Base-by-base conservation (phyloP, 176 grass and related monocot species). In the Zea mays region DNA sequence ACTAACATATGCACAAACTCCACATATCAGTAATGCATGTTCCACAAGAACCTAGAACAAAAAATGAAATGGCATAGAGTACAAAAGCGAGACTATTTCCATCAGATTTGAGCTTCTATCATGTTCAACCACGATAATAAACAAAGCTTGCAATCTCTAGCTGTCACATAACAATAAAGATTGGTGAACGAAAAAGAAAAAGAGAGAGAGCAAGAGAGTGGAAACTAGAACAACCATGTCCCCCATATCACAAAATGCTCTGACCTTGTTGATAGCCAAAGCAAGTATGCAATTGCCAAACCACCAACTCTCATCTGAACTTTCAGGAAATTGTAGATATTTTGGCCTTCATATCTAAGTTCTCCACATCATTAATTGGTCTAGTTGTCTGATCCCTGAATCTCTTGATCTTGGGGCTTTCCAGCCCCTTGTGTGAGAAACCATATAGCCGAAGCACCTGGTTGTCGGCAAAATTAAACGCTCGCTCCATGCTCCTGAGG, bases 391-490 rank as follows among this genome's bases (percentile, higher is more conserved):
- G 88, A 55, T 87, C 75, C 73, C 82, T 97, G 33, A 80, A 73
- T 79, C 89, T 85, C 82, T 83, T 93, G 63, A 97, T 89, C 75
- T 90, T 97, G 58, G 89, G 69, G 83, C 82, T 93, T 27, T 71
- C 72, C 75, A 97, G 78, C 13, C 74, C 82, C 84, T 85, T 91
- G 48, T 97, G 94, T 9, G 61, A 20, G 13, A 97, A 97, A 21
- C 94, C 94, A 77, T 97, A 97, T 10, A 90, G 58, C 45, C 75
- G 86, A 8, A 97, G 82, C 42, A 97, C 86, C 84, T 97, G 94
- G 67, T 97, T 97, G 76, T 97, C 94, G 0, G 94, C 94, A 44
- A 97, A 97, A 72, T 97, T 97, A 67, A 93, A 90, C 2, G 94
- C 94, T 59, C 94, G 81, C 84, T 97, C 94, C 91, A 97, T 93